phyloP scores from a whole-genome alignment of 495 filamentous ascomycete species.

The Xylaria castorea region DNA sequence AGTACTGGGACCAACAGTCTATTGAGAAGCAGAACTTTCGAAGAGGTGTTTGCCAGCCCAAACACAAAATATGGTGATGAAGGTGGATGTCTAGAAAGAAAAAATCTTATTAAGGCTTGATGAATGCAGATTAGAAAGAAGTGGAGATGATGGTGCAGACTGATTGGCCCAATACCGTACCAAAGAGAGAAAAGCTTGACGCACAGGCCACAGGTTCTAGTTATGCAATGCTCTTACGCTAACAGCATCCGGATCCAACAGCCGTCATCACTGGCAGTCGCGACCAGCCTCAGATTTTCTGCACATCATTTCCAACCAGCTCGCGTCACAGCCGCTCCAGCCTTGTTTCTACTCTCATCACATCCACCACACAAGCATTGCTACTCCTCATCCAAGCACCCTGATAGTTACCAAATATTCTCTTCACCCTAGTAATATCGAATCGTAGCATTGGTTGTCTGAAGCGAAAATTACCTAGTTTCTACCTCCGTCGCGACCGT shows the following conservation, averaged over 20 bases:
- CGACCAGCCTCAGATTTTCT: slow-evolving; percentile 34
- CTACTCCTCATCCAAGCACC: background rate
- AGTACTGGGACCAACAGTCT: background rate
- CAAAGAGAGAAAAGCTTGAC: background rate
- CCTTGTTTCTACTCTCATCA: slow-evolving; percentile 11
- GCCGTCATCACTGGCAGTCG: background rate
- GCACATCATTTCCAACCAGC: slow-evolving; percentile 27
- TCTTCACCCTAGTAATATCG: background rate
- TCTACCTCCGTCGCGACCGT: background rate
- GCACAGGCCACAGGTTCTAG: slow-evolving; percentile 15
- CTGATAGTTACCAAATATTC: background rate
- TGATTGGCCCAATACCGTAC: background rate
- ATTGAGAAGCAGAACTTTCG: background rate
- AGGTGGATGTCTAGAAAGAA: background rate
- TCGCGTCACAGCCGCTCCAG: slow-evolving; percentile 13
- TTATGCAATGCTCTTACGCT: slow-evolving; percentile 15
- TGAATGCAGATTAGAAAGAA: background rate
- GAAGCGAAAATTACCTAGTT: background rate
- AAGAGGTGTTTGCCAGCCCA: background rate
- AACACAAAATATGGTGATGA: background rate
- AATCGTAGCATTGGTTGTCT: background rate
- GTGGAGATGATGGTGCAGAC: background rate
- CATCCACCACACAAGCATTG: background rate
- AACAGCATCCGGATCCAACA: background rate
- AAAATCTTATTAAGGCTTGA: background rate